phyloP scores from a whole-genome alignment of 192 early-diverging fungal species.

The Gonapodya prolifera region DNA sequence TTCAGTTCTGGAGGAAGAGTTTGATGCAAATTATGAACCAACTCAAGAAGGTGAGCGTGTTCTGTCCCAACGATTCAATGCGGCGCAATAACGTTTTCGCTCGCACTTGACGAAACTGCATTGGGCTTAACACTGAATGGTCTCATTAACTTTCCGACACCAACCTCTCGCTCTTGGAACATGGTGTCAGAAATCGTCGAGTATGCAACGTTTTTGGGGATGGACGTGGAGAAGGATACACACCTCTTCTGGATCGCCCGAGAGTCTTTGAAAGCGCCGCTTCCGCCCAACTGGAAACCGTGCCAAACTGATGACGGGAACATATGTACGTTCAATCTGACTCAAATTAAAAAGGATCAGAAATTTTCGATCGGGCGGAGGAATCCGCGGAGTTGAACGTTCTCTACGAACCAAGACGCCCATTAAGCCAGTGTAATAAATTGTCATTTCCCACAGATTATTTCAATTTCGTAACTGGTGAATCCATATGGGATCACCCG shows the following conservation, averaged over 20 bases:
- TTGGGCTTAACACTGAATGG: neutral
- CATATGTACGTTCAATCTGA: conserved; percentile 16
- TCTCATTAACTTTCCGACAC: neutral
- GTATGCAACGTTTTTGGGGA: conserved; percentile 49
- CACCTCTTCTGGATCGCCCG: conserved; percentile 48
- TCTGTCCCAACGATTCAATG: neutral
- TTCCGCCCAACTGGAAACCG: conserved; percentile 51
- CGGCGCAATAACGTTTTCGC: neutral
- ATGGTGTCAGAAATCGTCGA: conserved; percentile 33
- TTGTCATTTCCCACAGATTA: neutral
- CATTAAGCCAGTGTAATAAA: too few relatives aligned
- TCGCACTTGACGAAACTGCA: neutral
- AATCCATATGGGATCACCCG: conserved; percentile 54
- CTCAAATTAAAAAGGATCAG: too few relatives aligned
- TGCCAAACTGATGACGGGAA: conserved; percentile 54
- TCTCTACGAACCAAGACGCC: too few relatives aligned
- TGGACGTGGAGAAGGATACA: conserved; percentile 36
- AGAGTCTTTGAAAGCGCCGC: conserved; percentile 44
- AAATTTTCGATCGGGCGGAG: too few relatives aligned
- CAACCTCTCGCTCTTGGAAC: neutral
- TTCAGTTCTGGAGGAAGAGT: conserved; percentile 19
- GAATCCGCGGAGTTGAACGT: too few relatives aligned
- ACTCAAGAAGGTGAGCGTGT: conserved; percentile 30
- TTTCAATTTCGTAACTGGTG: conserved; percentile 25
- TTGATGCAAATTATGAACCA: conserved; percentile 52